phyloP scores from a whole-genome alignment of 1,284 basidiomycete genomes.

The Trametes polyzona region DNA sequence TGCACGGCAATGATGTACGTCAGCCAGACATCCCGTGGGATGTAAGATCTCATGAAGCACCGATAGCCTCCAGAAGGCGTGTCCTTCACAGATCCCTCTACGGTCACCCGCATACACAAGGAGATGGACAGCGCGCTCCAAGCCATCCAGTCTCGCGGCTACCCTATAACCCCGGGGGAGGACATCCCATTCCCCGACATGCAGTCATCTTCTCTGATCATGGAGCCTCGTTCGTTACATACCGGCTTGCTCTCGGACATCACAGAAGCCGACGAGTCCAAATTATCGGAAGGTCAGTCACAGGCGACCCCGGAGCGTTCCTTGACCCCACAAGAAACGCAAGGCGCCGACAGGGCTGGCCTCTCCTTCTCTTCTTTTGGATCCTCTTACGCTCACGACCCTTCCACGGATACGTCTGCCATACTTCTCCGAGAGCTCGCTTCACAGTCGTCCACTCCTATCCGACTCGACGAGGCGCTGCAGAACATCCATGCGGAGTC shows the following conservation, averaged over 20 bases:
- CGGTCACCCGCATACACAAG: no score
- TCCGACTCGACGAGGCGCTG: neutral
- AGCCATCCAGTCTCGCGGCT: no score
- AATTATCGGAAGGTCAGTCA: neutral
- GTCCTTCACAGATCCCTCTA: no score
- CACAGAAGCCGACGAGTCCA: conserved; percentile 16
- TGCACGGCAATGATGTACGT: no score
- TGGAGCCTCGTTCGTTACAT: neutral
- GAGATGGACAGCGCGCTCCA: no score
- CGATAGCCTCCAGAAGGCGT: no score
- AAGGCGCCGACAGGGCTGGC: neutral
- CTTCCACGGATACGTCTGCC: neutral
- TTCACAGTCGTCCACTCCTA: neutral
- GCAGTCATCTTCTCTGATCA: neutral
- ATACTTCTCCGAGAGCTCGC: neutral
- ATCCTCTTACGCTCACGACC: conserved; percentile 20
- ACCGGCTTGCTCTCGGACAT: conserved; percentile 20
- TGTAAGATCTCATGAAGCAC: no score
- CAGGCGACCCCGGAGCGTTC: neutral
- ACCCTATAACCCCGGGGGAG: no score
- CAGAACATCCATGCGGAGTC: neutral
- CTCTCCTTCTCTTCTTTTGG: conserved; percentile 27
- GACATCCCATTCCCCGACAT: neutral
- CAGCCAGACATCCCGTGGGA: no score
- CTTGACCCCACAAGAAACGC: neutral